These are phyloP conservation scores for Colletotrichum sp. DNA, from an alignment of 2,329 filamentous ascomycete species.

Conservation along the genomic window DNA sequence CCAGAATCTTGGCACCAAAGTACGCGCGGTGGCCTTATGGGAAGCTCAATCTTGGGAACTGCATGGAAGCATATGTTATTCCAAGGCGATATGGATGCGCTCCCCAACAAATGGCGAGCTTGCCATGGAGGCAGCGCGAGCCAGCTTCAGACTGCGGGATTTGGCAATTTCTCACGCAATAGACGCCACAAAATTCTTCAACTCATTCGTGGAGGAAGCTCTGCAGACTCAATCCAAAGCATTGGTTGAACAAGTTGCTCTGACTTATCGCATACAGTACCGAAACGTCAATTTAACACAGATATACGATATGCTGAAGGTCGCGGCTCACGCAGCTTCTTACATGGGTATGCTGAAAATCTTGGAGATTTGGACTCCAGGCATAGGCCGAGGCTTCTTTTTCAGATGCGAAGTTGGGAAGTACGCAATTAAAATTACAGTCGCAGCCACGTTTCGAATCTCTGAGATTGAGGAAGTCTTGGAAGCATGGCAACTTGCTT, in stretches of 20 bases:
- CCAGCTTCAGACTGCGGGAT: not conserved
- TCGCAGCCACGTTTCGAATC: not conserved
- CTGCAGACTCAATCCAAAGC: not conserved
- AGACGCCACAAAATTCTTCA: not conserved
- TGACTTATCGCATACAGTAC: not conserved
- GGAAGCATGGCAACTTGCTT: not conserved
- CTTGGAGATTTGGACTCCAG: not conserved
- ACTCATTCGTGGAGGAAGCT: fast-evolving
- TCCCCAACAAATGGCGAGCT: not conserved
- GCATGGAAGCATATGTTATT: not conserved
- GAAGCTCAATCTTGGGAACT: not conserved
- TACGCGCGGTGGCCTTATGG: not conserved
- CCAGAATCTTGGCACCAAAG: not conserved
- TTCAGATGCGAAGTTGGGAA: not conserved
- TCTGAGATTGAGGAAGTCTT: not conserved
- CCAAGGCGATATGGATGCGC: not conserved
- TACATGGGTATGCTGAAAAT: not conserved
- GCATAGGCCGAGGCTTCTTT: not conserved
- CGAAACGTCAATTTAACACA: not conserved
- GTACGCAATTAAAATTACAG: not conserved
- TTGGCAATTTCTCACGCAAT: not conserved
- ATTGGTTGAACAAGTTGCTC: not conserved
- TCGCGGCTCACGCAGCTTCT: not conserved
- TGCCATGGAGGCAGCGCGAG: not conserved
- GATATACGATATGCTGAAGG: not conserved